A percentile compares a stretch with the other conserved stretches of the same genome.
phyloP scores from a whole-genome alignment of 306 rosid genomes.

The Morella rubra region DNA sequence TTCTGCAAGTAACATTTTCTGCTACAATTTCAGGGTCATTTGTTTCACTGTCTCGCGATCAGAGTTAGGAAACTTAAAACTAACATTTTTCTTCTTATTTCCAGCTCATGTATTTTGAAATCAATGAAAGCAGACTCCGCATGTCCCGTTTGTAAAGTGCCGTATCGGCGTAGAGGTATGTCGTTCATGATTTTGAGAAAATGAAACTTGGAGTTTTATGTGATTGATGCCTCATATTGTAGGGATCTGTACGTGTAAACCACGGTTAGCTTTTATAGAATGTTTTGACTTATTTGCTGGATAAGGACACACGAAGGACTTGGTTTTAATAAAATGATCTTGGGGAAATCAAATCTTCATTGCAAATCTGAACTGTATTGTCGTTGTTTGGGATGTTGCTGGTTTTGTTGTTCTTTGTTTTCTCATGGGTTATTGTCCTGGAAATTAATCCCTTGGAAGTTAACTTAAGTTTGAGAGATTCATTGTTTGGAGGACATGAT shows the following conservation, averaged over 20 bases:
- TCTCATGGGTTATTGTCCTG: too few species aligned
- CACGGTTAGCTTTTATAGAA: not conserved
- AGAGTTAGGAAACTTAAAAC: not conserved
- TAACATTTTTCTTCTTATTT: conserved; percentile 13
- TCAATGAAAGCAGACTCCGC: conserved; percentile 70
- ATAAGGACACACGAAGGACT: not conserved
- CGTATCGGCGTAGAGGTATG: conserved; percentile 78
- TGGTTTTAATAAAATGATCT: not conserved
- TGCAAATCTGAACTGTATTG: too few species aligned
- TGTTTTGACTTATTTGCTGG: conserved; percentile 3
- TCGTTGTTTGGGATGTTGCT: too few species aligned
- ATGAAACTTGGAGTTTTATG: too few species aligned
- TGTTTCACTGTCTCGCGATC: not conserved
- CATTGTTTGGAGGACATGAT: too few species aligned
- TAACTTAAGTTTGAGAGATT: too few species aligned
- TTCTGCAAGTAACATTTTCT: conserved; percentile 70
- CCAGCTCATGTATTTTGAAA: conserved; percentile 64
- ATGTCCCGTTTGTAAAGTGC: conserved; percentile 91
- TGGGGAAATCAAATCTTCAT: too few species aligned
- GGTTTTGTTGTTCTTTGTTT: too few species aligned
- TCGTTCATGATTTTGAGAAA: too few species aligned
- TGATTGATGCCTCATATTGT: too few species aligned
- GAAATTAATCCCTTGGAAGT: too few species aligned
- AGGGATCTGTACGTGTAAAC: not conserved
- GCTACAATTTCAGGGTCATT: not conserved